Conservation (phyloP, 495 filamentous ascomycete genomes). For the Wilcoxina mikolae region DNA sequence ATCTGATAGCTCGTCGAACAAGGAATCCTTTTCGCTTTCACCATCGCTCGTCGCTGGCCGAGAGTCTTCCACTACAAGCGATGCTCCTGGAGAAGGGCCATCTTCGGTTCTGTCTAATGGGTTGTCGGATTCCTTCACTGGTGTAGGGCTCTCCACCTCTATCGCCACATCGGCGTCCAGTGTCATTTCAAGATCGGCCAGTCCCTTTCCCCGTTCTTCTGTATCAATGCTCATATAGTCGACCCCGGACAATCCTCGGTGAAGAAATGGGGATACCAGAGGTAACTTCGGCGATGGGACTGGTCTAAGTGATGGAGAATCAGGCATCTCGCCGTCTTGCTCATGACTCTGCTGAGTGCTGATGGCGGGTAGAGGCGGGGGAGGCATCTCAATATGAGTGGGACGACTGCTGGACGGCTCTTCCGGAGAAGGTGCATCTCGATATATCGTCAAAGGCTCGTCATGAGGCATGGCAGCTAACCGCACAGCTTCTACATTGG, state of each 20-base stretch:
- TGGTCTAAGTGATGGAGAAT: conserved; percentile 25
- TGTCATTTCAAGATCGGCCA: not conserved
- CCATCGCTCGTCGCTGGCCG: not conserved
- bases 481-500: not conserved
- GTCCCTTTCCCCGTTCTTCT: not conserved
- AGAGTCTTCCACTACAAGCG: not conserved
- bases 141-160: not conserved
- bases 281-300: conserved; percentile 25
- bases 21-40: conserved; percentile 22
- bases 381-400: conserved; percentile 14
- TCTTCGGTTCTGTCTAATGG: not conserved
- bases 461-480: not conserved
- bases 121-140: not conserved
- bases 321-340: conserved; percentile 6
- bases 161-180: not conserved
- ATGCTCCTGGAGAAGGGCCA: not conserved
- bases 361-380: conserved; percentile 17
- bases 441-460: not conserved
- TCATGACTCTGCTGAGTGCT: not conserved
- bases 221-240: conserved; percentile 9
- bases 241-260: conserved; percentile 12
- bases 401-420: not conserved
- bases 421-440: not conserved
- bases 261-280: conserved; percentile 25
- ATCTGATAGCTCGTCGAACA: conserved; percentile 25